Evolutionary conservation across 2,329 filamentous ascomycete species (phyloP).

Genomic region (Pseudocercospora vitis): DNA sequence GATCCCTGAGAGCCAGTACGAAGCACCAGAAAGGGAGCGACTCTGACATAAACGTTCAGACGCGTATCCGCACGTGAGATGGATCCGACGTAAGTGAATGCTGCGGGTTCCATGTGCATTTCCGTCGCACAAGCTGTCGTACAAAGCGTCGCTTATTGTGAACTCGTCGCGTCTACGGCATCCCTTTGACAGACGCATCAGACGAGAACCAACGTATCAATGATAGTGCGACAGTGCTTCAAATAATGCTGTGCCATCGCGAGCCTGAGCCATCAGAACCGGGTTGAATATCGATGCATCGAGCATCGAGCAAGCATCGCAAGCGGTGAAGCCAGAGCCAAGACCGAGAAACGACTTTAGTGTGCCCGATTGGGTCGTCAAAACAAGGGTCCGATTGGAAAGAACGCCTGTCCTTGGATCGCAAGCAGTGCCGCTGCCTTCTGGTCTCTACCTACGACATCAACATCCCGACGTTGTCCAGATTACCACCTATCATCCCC

Average conservation of each 20-base stretch:
- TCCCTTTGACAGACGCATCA: background rate
- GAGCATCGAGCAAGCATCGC: slow-evolving; percentile 1
- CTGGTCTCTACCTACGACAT: slow-evolving; percentile 3
- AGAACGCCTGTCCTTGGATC: too few relatives aligned
- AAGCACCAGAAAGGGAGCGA: slow-evolving; percentile 6
- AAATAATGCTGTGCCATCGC: background rate
- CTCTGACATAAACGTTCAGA: slow-evolving; percentile 15
- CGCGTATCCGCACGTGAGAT: slow-evolving; percentile 16
- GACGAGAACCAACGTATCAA: background rate
- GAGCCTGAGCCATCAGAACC: background rate
- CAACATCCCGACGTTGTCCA: slow-evolving; percentile 1
- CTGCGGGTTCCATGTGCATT: slow-evolving; percentile 11
- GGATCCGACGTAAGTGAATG: slow-evolving; percentile 11
- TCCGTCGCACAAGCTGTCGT: slow-evolving; percentile 1
- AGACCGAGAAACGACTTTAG: too few relatives aligned
- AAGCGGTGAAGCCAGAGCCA: background rate
- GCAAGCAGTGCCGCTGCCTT: too few relatives aligned
- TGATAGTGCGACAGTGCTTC: background rate
- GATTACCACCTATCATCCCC: background rate
- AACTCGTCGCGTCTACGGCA: background rate
- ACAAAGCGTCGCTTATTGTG: slow-evolving; percentile 13
- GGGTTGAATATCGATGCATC: background rate
- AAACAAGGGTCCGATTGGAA: too few relatives aligned
- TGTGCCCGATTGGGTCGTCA: too few relatives aligned
- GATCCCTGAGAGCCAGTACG: slow-evolving; percentile 6